These are phyloP conservation scores for Dioscorea dumetorum DNA, from an alignment of 106 monocot genomes.

Conservation along the genomic window DNA sequence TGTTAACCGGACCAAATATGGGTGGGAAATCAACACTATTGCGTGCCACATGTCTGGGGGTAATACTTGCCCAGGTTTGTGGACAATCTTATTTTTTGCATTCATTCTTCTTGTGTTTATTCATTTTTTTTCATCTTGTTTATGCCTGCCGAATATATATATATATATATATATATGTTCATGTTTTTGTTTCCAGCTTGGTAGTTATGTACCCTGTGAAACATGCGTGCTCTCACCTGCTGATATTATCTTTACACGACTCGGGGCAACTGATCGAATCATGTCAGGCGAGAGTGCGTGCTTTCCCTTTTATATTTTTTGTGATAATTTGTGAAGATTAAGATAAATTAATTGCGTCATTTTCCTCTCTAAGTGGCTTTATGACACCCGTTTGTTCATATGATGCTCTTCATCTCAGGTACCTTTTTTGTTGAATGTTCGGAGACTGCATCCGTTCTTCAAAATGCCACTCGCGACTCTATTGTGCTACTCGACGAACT, in stretches of 20 bases:
- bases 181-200: constrained; percentile 48
- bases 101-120: background rate
- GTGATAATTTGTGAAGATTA: too few species aligned
- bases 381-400: too few species aligned
- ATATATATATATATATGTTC: too few species aligned
- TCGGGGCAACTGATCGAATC: constrained; percentile 89
- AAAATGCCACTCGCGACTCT: constrained; percentile 76
- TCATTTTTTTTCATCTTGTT: too few species aligned
- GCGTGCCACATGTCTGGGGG: constrained; percentile 85
- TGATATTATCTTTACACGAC: constrained; percentile 90
- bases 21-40: constrained; percentile 95
- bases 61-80: constrained; percentile 86
- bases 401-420: constrained; percentile 27
- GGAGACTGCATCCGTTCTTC: constrained; percentile 85
- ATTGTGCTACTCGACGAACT: constrained; percentile 95
- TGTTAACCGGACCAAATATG: constrained; percentile 99
- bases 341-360: too few species aligned
- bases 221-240: constrained; percentile 55
- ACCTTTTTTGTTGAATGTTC: constrained; percentile 94
- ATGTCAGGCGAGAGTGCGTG: constrained; percentile 97
- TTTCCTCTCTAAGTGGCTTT: too few species aligned
- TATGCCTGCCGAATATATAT: too few species aligned
- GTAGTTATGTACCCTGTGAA: constrained; percentile 89
- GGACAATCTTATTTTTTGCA: background rate
- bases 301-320: too few species aligned